Base-by-base conservation (phyloP, 2,329 filamentous ascomycete genomes). In the Apiospora hydei region DNA sequence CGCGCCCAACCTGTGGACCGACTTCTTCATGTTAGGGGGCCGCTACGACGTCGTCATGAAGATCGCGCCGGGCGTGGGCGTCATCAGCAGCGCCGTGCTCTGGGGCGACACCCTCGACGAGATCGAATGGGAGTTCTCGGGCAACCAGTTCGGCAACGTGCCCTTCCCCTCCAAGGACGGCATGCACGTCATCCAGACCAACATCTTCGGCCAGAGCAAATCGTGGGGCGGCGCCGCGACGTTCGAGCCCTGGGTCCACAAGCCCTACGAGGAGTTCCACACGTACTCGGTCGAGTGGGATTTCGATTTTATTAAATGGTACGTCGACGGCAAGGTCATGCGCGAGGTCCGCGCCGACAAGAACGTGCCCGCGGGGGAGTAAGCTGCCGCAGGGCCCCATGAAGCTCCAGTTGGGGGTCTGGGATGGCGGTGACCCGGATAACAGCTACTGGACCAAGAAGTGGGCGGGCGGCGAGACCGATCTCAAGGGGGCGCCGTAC, bases 231-330 rank as follows among this genome's bases (percentile, higher is more conserved):
- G 71, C 47, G 66, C 53, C 16, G 53, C 53, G 16, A 61, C 53
- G 6, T 61, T 61, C 67, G 13, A 77, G 77, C 53, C 79, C 78
- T 41, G 75, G 77, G 21, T 76, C 75, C 38, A 38, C 53, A 61
- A 61, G 53, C 53, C 76, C 77, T 43, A 61, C 53, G 53, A 61
- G 53, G 30, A 61, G 53, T 79, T 81, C 69, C 79, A 80, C 67
- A 81, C 77, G 21, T 81, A 81, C 64, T 80, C 79, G 3, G 77
- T 81, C 10, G 79, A 81, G 57, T 81, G 79, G 79, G 79, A 80
- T 51, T 76, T 78, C 43, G 72, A 71, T 26, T 75, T 77, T 38
- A 74, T 80, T 47, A 73, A 71, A 57, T 81, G 79, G 79, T 78
- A 75, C 13, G 76, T 80, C 24, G 78, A 80, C 71, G 74, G 78